Evolutionary conservation across 192 early-diverging fungal genomes (phyloP).

Genomic region (Entomortierella parvispora): DNA sequence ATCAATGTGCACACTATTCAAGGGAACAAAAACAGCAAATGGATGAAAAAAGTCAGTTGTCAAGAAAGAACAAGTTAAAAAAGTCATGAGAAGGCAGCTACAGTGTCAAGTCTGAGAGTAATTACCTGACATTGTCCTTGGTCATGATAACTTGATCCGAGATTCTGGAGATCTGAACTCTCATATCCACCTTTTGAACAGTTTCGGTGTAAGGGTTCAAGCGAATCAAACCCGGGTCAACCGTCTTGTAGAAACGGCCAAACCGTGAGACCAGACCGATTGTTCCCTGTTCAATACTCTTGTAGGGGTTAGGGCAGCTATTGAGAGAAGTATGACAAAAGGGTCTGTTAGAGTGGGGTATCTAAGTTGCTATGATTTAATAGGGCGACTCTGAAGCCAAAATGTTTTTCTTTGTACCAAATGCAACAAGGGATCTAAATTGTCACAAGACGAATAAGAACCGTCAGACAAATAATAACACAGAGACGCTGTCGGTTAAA

Average conservation of each 20-base stretch:
- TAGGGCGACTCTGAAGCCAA: background rate
- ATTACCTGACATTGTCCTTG: conserved; percentile 61
- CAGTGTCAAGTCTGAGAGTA: no score
- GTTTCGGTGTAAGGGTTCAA: conserved; percentile 61
- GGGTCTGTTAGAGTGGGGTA: background rate
- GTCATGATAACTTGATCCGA: conserved; percentile 81
- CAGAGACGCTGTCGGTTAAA: background rate
- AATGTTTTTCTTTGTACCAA: conserved; percentile 15
- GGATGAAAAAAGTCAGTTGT: no score
- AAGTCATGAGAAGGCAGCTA: no score
- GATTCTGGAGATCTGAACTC: conserved; percentile 59
- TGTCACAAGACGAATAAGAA: background rate
- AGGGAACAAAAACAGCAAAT: no score
- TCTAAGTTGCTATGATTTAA: background rate
- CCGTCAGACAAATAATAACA: background rate
- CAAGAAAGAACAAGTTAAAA: no score
- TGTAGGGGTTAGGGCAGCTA: conserved; percentile 55
- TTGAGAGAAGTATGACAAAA: background rate
- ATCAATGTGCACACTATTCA: conserved; percentile 86
- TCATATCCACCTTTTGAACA: conserved; percentile 57
- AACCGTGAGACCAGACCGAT: conserved; percentile 76
- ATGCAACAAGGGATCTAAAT: conserved; percentile 44
- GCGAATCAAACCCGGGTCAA: conserved; percentile 64
- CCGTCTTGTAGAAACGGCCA: conserved; percentile 62
- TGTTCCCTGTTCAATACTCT: conserved; percentile 72